Percentiles rank a stretch among this genome's conserved stretches.
Evolutionary conservation across 1,284 basidiomycete genomes (phyloP).

Genomic region (Agaricales sp.): DNA sequence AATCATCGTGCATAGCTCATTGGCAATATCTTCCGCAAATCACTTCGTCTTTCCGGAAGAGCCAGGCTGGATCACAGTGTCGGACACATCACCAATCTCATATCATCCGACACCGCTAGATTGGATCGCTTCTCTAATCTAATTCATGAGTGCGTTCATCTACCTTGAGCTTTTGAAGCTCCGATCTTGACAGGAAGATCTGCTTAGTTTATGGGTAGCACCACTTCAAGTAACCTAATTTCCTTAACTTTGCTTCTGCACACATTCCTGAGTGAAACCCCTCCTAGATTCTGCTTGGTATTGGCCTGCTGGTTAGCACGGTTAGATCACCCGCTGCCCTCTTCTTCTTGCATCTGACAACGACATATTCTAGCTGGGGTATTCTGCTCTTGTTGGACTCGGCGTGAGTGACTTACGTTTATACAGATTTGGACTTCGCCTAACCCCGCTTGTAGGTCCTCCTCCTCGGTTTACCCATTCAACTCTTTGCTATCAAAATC

Average conservation of each 20-base stretch:
- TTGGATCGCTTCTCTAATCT: constrained; percentile 37
- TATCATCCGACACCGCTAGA: constrained; percentile 48
- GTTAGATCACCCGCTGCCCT: constrained; percentile 19
- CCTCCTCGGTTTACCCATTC: constrained; percentile 50
- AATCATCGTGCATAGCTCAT: constrained; percentile 41
- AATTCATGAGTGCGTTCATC: constrained; percentile 44
- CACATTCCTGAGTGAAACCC: constrained; percentile 1
- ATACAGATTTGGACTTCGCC: constrained; percentile 6
- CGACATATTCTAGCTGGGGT: constrained; percentile 41
- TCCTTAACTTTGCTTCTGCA: background rate
- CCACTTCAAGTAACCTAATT: constrained; percentile 35
- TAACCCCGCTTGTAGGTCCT: constrained; percentile 28
- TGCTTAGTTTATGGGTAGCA: constrained; percentile 38
- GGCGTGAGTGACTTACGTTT: constrained; percentile 38
- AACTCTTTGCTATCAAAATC: constrained; percentile 47
- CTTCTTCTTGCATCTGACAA: background rate
- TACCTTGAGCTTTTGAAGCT: no score
- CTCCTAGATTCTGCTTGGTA: constrained; percentile 44
- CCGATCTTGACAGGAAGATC: no score
- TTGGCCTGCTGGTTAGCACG: constrained; percentile 54
- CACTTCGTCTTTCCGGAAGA: constrained; percentile 57
- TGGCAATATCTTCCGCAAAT: constrained; percentile 62
- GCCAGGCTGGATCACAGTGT: constrained; percentile 49
- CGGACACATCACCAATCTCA: constrained; percentile 66
- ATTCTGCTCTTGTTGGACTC: constrained; percentile 62